Evolutionary conservation across 176 grass and related monocot species (phyloP).

Genomic region (Oryza longistaminata): DNA sequence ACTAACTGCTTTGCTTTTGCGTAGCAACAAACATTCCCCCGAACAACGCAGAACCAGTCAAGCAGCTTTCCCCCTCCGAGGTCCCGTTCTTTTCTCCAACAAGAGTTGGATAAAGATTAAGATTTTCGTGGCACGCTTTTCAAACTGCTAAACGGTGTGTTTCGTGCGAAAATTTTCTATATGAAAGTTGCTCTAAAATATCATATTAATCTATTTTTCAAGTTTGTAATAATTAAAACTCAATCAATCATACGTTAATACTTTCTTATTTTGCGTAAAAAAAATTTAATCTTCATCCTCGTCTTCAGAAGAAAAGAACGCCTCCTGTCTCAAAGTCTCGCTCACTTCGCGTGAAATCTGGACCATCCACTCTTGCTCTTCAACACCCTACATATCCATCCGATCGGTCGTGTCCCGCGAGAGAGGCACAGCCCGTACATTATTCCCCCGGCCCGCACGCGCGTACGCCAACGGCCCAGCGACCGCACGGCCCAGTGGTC

Average conservation of each 20-base stretch:
- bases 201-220: too few relatives aligned
- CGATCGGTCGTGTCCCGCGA: constrained; percentile 13
- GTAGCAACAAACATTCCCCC: neutral
- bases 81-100: too few relatives aligned
- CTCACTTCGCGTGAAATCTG: neutral
- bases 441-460: neutral
- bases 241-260: too few relatives aligned
- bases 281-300: too few relatives aligned
- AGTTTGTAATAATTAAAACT: too few relatives aligned
- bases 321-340: too few relatives aligned
- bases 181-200: too few relatives aligned
- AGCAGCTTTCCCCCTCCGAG: neutral
- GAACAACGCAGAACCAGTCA: neutral
- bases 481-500: neutral
- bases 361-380: neutral
- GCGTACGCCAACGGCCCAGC: neutral
- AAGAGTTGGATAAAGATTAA: too few relatives aligned
- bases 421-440: neutral
- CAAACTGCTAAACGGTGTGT: neutral
- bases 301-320: too few relatives aligned
- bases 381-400: neutral
- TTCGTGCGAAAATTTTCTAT: too few relatives aligned
- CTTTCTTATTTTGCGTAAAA: too few relatives aligned
- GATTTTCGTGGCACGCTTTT: too few relatives aligned
- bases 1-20: neutral